A percentile compares a stretch with the other conserved stretches of the same genome.
phyloP scores from a whole-genome alignment of 148 eudicot species.

The Fagopyrum tataricum region DNA sequence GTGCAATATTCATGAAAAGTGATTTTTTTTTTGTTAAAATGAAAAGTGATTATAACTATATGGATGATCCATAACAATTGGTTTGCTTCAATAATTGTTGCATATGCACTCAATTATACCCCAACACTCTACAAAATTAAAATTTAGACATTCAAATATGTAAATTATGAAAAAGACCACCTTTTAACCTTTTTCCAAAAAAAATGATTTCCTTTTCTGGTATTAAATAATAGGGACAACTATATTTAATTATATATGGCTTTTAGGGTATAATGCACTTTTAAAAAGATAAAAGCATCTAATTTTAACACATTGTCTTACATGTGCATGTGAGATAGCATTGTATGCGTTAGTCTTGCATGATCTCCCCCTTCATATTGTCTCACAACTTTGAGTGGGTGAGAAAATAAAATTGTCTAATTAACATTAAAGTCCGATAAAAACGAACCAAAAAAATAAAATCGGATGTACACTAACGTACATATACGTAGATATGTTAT shows the following conservation, averaged over 20 bases:
- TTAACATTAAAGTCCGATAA: no score
- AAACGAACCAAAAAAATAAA: no score
- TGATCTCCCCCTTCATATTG: background rate
- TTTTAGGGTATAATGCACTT: background rate
- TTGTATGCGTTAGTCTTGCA: background rate
- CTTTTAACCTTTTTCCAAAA: background rate
- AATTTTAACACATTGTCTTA: background rate
- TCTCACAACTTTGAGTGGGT: no score
- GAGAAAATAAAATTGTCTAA: no score
- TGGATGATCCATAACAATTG: background rate
- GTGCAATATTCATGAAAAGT: background rate
- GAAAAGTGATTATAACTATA: background rate
- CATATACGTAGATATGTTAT: no score
- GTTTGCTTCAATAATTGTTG: background rate
- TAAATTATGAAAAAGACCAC: background rate
- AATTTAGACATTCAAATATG: background rate
- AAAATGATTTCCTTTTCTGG: background rate
- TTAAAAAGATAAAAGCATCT: no score
- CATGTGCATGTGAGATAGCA: constrained; percentile 1
- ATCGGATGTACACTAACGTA: no score
- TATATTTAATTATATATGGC: background rate
- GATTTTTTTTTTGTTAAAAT: no score
- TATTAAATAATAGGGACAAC: no score
- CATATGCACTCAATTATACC: background rate
- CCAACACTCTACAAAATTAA: background rate